Evolutionary conservation across 352 stramenopile species (phyloP).

Genomic region (Phytophthora constricta): DNA sequence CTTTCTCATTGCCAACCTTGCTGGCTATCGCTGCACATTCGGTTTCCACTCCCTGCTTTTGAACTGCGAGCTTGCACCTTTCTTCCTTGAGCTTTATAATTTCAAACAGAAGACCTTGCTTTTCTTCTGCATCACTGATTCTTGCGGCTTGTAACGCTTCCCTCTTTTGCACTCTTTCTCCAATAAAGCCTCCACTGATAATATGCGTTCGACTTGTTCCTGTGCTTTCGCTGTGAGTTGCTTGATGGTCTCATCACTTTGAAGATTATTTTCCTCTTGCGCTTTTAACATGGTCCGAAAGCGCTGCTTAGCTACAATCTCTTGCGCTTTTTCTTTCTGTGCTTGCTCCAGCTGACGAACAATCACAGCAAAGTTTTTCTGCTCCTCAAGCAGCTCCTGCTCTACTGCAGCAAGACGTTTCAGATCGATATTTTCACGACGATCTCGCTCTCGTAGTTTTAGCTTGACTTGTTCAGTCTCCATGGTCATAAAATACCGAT

Average conservation of each 20-base stretch:
- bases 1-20: conserved; percentile 60
- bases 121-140: conserved; percentile 41
- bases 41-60: conserved; percentile 40
- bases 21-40: conserved; percentile 29
- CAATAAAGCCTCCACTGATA: conserved; percentile 53
- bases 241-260: conserved; percentile 18
- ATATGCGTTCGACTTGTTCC: conserved; percentile 59
- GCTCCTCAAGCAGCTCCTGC: conserved; percentile 68
- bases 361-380: conserved; percentile 72
- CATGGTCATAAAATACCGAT: conserved; percentile 46
- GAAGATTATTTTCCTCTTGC: conserved; percentile 11
- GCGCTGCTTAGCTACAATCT: conserved; percentile 9
- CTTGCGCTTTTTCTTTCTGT: conserved; percentile 29
- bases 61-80: conserved; percentile 31
- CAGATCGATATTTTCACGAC: conserved; percentile 42
- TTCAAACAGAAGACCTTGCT: conserved; percentile 52
- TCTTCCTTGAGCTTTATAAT: conserved; percentile 62
- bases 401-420: conserved; percentile 71
- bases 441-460: conserved; percentile 34
- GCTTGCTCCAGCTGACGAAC: conserved; percentile 65
- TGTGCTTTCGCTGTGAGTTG: conserved; percentile 39
- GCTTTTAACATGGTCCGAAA: neutral
- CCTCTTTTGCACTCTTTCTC: conserved; percentile 41
- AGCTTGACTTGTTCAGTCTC: conserved; percentile 34
- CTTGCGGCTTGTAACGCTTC: conserved; percentile 32